A percentile compares a stretch with the other conserved stretches of the same genome.
These are phyloP conservation scores for Pseudoneurospora amorphoporcata DNA, from an alignment of 495 filamentous ascomycete species.

Conservation along the genomic window DNA sequence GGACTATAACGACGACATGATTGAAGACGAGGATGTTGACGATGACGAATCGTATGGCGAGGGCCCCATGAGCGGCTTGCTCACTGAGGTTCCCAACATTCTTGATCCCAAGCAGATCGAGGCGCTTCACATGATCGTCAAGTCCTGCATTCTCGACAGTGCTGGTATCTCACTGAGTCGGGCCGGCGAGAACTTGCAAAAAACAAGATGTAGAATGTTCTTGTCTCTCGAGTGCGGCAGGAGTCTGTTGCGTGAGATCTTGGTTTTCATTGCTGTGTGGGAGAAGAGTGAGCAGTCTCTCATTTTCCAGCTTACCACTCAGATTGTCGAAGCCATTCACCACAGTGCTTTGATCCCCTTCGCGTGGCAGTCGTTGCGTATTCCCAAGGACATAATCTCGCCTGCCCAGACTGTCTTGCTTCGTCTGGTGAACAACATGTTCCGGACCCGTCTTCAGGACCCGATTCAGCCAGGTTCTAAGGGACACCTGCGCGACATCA, in stretches of 20 bases:
- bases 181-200: constrained; percentile 65
- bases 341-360: constrained; percentile 80
- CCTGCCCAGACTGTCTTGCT: constrained; percentile 88
- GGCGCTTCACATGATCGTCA: constrained; percentile 87
- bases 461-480: constrained; percentile 39
- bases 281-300: constrained; percentile 82
- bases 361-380: constrained; percentile 79
- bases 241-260: constrained; percentile 76
- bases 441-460: constrained; percentile 56
- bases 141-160: constrained; percentile 73
- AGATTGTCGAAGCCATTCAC: constrained; percentile 87
- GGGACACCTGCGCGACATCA: constrained; percentile 38
- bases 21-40: constrained; percentile 65
- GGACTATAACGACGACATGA: constrained; percentile 36
- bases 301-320: constrained; percentile 90
- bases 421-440: constrained; percentile 80
- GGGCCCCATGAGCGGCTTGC: constrained; percentile 71
- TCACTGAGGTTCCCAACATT: constrained; percentile 91
- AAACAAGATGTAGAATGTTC: constrained; percentile 76
- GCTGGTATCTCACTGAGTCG: constrained; percentile 42
- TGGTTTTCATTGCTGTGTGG: constrained; percentile 96
- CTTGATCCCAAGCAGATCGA: constrained; percentile 89
- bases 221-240: constrained; percentile 77
- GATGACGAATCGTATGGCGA: constrained; percentile 76
- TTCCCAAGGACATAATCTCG: constrained; percentile 90